A percentile compares a stretch with the other conserved stretches of the same genome.
Evolutionary conservation across 23 red algal genomes (phyloP).

Genomic region (Gracilaria gracilis): DNA sequence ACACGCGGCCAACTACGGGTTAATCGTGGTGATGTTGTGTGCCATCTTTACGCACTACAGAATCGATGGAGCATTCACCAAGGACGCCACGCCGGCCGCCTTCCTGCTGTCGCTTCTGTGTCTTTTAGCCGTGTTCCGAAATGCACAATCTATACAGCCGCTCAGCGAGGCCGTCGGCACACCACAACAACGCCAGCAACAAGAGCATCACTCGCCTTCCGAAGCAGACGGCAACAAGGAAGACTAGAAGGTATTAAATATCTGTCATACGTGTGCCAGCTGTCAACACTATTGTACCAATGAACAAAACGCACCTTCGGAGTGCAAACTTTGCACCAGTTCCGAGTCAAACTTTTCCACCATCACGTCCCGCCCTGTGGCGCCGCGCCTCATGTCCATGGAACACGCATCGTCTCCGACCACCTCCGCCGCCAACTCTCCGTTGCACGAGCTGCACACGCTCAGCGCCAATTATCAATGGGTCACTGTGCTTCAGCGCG

Average conservation of each 20-base stretch:
- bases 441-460: conserved; percentile 2
- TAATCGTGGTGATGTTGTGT: background rate
- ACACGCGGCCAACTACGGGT: background rate
- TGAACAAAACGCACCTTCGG: too few species aligned
- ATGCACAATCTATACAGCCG: background rate
- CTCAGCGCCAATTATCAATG: conserved; percentile 46
- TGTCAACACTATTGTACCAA: too few species aligned
- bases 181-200: background rate
- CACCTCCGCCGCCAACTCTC: background rate
- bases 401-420: background rate
- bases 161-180: background rate
- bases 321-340: too few species aligned
- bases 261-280: too few species aligned
- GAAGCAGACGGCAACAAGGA: background rate
- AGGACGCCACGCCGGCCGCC: conserved; percentile 22
- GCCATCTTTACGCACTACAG: conserved; percentile 21
- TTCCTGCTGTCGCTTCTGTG: conserved; percentile 6
- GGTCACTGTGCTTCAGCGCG: conserved; percentile 45
- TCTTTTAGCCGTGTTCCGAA: conserved; percentile 5
- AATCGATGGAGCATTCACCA: conserved; percentile 14
- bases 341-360: too few species aligned
- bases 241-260: background rate
- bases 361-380: too few species aligned
- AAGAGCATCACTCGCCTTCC: background rate
- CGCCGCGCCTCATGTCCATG: too few species aligned